phyloP scores from a whole-genome alignment of 192 early-diverging fungal genomes.

The Coemansia brasiliensis region DNA sequence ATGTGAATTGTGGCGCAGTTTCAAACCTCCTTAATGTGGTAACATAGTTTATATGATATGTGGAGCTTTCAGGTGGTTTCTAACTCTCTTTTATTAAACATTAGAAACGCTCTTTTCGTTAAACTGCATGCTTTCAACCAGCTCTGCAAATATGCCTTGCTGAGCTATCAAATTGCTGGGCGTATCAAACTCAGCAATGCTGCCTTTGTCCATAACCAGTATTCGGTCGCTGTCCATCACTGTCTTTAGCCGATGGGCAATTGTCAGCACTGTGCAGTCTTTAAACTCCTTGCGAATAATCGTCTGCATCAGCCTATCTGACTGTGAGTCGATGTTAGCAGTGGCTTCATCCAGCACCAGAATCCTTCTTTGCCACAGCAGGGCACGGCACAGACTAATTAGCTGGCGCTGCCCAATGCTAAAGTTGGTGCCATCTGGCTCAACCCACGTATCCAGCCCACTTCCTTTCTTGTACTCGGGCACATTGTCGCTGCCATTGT shows the following conservation, averaged over 20 bases:
- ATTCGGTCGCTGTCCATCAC: slow-evolving; percentile 65
- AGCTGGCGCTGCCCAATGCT: slow-evolving; percentile 60
- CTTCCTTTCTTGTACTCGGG: neutral
- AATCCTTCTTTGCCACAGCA: slow-evolving; percentile 30
- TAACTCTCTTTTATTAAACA: neutral
- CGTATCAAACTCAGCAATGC: too few species aligned
- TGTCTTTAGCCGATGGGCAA: slow-evolving; percentile 73
- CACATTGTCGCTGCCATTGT: neutral
- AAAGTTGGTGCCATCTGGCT: slow-evolving; percentile 9
- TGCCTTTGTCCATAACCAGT: slow-evolving; percentile 69
- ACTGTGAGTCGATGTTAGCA: slow-evolving; percentile 58
- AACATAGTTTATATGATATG: neutral
- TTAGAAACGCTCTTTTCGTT: neutral
- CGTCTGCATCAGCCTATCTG: slow-evolving; percentile 59
- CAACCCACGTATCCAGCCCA: slow-evolving; percentile 8
- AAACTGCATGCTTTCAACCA: too few species aligned
- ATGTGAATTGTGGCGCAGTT: neutral
- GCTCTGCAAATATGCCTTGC: too few species aligned
- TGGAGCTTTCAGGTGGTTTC: slow-evolving; percentile 30
- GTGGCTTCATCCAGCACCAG: slow-evolving; percentile 62
- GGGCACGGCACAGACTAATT: slow-evolving; percentile 59
- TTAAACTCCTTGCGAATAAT: slow-evolving; percentile 56
- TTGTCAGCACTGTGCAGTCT: slow-evolving; percentile 55
- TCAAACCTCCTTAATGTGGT: neutral
- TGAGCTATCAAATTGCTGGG: too few species aligned